Evolutionary conservation across 805 yeast genomes (phyloP).

Genomic region (Spathaspora passalidarum): DNA sequence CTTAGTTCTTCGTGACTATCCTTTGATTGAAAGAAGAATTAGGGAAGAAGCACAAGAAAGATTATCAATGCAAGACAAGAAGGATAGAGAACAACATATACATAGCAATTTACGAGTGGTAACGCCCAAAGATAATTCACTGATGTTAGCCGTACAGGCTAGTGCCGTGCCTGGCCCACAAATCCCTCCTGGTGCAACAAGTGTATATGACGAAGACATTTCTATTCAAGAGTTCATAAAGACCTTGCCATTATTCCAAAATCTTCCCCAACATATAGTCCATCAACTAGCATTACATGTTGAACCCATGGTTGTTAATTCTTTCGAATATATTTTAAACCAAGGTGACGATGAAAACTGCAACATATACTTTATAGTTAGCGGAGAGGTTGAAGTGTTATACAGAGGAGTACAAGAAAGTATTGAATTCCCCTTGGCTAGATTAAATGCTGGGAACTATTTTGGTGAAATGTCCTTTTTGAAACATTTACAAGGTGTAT

Average conservation of each 20-base stretch:
- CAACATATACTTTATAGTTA: constrained; percentile 63
- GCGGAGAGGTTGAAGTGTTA: constrained; percentile 70
- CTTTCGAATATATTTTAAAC: constrained; percentile 54
- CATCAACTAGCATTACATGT: constrained; percentile 65
- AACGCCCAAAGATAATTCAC: constrained; percentile 3
- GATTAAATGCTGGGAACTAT: constrained; percentile 60
- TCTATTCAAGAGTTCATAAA: constrained; percentile 57
- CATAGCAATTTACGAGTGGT: neutral
- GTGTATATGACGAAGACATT: constrained; percentile 17
- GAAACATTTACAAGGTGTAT: constrained; percentile 36
- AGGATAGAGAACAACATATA: constrained; percentile 29
- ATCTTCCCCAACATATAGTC: constrained; percentile 55
- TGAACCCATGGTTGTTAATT: constrained; percentile 48
- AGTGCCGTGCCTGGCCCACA: constrained; percentile 7
- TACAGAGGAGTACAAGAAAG: constrained; percentile 22
- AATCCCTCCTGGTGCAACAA: constrained; percentile 6
- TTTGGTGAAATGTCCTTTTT: constrained; percentile 79
- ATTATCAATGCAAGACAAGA: constrained; percentile 65
- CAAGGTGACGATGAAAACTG: constrained; percentile 55
- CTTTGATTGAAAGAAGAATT: constrained; percentile 62
- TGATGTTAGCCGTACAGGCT: constrained; percentile 6
- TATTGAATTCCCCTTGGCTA: constrained; percentile 46
- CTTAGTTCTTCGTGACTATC: constrained; percentile 58
- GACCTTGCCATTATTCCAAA: constrained; percentile 55
- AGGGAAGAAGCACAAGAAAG: constrained; percentile 81